Conservation (phyloP, 2,329 filamentous ascomycete genomes). For the Epichloe amarillans region DNA sequence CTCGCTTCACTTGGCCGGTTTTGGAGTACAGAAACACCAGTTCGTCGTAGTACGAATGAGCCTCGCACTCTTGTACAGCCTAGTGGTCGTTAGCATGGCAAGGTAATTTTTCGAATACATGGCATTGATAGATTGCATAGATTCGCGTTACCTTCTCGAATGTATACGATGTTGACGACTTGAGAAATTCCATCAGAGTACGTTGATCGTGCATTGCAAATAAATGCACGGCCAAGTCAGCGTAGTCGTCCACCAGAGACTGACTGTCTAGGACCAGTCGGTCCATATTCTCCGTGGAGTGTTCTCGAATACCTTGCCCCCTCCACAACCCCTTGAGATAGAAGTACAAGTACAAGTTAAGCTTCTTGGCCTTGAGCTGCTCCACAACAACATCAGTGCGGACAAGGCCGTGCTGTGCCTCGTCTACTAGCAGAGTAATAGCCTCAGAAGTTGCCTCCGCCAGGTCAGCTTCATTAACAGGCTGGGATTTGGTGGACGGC, state of each 20-base stretch:
- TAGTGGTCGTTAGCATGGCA: constrained; percentile 15
- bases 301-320: constrained; percentile 50
- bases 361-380: constrained; percentile 56
- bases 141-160: constrained; percentile 51
- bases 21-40: constrained; percentile 94
- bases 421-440: constrained; percentile 74
- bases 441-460: constrained; percentile 72
- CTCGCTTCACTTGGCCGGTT: constrained; percentile 84
- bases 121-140: no score
- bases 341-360: constrained; percentile 74
- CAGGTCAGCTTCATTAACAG: constrained; percentile 55
- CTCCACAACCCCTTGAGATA: constrained; percentile 82
- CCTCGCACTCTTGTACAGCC: constrained; percentile 68
- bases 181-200: constrained; percentile 77
- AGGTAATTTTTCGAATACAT: background rate
- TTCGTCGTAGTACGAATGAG: constrained; percentile 70
- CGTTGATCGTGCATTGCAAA: constrained; percentile 74
- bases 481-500: constrained; percentile 51
- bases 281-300: constrained; percentile 39
- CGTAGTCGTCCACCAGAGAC: constrained; percentile 70
- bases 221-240: constrained; percentile 72
- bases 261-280: constrained; percentile 44
- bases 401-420: constrained; percentile 80
- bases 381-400: constrained; percentile 62
- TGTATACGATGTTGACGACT: constrained; percentile 73